phyloP scores from a whole-genome alignment of 129 eudicot species.

The Oenanthe sinensis region DNA sequence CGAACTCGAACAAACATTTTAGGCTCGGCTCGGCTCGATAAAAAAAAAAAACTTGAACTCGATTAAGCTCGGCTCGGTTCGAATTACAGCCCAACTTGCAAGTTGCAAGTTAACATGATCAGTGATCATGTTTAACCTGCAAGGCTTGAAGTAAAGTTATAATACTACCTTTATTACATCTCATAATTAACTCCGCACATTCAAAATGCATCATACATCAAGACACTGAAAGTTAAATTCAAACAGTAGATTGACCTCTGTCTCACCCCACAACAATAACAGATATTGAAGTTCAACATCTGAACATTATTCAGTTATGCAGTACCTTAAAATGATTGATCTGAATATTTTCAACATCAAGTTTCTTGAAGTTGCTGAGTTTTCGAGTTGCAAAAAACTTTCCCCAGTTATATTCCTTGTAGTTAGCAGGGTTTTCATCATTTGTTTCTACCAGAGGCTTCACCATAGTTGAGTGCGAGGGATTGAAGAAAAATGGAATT shows the following conservation, averaged over 20 bases:
- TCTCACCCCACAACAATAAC: not conserved
- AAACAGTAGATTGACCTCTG: not conserved
- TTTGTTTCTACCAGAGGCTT: constrained; percentile 49
- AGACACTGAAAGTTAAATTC: not conserved
- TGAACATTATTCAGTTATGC: not conserved
- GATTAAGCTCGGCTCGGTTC: too few relatives aligned
- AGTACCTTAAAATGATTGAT: constrained; percentile 45
- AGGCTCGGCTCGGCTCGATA: too few relatives aligned
- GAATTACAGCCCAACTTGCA: too few relatives aligned
- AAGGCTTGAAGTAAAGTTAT: too few relatives aligned
- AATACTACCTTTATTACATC: not conserved
- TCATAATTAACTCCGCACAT: not conserved
- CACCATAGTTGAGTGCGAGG: constrained; percentile 48
- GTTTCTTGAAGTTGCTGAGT: constrained; percentile 64
- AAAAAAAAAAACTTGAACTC: too few relatives aligned
- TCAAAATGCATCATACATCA: not conserved
- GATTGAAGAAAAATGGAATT: constrained; percentile 69
- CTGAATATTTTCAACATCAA: constrained; percentile 62
- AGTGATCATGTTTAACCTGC: too few relatives aligned
- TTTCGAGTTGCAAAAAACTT: constrained; percentile 45
- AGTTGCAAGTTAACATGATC: too few relatives aligned
- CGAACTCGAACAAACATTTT: too few relatives aligned
- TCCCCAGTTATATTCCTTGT: constrained; percentile 58
- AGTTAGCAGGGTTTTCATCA: constrained; percentile 50
- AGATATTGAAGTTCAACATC: not conserved